Evolutionary conservation across 495 filamentous ascomycete species (phyloP).

Genomic region (Aspergillus coremiiformis): DNA sequence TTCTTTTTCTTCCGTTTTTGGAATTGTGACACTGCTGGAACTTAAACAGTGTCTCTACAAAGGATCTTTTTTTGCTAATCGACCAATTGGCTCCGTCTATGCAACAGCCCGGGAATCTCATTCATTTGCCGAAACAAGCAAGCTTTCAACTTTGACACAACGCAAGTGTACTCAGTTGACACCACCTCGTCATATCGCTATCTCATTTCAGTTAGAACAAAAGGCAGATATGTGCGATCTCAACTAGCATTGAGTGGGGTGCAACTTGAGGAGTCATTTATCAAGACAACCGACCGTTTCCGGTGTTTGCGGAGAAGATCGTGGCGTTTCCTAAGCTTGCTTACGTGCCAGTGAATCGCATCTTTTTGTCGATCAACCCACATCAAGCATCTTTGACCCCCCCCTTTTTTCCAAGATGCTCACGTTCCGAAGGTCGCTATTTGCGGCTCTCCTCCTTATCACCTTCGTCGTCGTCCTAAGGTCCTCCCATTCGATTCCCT

Average conservation of each 20-base stretch:
- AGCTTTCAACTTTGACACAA: background rate
- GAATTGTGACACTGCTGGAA: too few relatives aligned
- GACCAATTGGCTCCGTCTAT: too few relatives aligned
- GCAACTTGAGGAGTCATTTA: background rate
- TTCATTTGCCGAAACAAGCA: too few relatives aligned
- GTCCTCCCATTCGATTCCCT: conserved; percentile 44
- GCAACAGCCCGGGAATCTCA: too few relatives aligned
- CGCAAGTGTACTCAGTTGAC: background rate
- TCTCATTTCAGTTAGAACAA: background rate
- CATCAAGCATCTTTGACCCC: background rate
- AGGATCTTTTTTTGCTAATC: too few relatives aligned
- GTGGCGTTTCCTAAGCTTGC: background rate
- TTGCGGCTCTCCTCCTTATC: conserved; percentile 61
- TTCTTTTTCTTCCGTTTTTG: conserved; percentile 2
- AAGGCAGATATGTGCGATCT: background rate
- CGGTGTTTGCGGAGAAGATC: conserved; percentile 6
- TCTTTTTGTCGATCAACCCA: background rate
- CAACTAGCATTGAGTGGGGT: background rate
- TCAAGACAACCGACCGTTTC: background rate
- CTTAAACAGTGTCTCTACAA: too few relatives aligned
- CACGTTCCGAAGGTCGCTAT: conserved; percentile 64
- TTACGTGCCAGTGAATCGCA: background rate
- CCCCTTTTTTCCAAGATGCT: conserved; percentile 39
- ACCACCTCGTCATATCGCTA: background rate
- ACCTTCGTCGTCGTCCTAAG: conserved; percentile 64